Evolutionary conservation across 2,329 filamentous ascomycete genomes (phyloP).

Genomic region (Aspergillus sp.): DNA sequence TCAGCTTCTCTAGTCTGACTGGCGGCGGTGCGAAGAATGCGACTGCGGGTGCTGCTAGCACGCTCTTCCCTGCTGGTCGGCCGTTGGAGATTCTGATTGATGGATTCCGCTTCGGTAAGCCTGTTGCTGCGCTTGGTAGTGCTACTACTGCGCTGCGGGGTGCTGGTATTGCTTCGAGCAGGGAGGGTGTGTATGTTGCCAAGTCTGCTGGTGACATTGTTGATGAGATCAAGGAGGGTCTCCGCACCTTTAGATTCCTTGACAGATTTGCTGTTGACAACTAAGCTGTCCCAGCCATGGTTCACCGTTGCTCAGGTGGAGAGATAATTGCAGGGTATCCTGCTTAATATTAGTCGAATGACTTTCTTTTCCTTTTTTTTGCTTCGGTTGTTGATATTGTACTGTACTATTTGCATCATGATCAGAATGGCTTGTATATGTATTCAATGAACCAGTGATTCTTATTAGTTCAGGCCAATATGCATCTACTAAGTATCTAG

Average conservation of each 20-base stretch:
- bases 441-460: not conserved
- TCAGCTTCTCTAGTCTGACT: slow-evolving; percentile 29
- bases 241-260: slow-evolving; percentile 60
- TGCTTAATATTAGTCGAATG: not conserved
- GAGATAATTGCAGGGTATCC: too few species aligned
- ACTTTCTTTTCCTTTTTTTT: not conserved
- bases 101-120: slow-evolving; percentile 64
- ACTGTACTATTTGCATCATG: not conserved
- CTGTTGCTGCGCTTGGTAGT: slow-evolving; percentile 54
- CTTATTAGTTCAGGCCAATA: too few species aligned
- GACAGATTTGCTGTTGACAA: slow-evolving; percentile 55
- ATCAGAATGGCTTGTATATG: not conserved
- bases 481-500: too few species aligned
- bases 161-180: slow-evolving; percentile 38
- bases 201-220: slow-evolving; percentile 34
- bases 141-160: slow-evolving; percentile 33
- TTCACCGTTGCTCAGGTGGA: not conserved
- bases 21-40: slow-evolving; percentile 5
- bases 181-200: slow-evolving; percentile 32
- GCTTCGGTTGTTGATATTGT: not conserved
- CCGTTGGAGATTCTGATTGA: slow-evolving; percentile 58
- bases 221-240: slow-evolving; percentile 48
- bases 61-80: slow-evolving; percentile 58
- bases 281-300: not conserved
- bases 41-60: slow-evolving; percentile 39